Conservation (phyloP, 305 asterid genomes). For the Fraxinus sp. region DNA sequence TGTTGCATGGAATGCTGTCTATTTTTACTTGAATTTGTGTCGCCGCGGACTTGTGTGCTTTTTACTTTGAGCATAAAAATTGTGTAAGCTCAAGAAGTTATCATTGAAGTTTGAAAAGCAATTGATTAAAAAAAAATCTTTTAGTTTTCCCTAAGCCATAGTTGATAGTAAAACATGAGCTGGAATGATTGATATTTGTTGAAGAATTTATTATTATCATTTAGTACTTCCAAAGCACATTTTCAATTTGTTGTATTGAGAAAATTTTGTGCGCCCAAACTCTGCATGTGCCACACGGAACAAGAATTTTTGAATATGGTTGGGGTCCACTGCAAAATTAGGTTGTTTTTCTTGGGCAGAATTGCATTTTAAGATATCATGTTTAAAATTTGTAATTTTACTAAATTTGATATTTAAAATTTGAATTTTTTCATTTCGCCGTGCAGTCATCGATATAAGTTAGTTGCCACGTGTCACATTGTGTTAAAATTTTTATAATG, state of each 20-base stretch:
- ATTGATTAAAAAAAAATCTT: not conserved
- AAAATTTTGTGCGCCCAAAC: not conserved
- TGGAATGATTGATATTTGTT: not conserved
- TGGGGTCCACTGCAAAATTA: slow-evolving; percentile 4
- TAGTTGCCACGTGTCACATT: not conserved
- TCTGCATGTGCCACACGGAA: not conserved
- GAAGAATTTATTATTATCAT: not conserved
- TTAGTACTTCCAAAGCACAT: not conserved
- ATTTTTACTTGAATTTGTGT: not conserved
- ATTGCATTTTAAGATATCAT: not conserved
- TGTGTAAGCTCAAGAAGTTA: not conserved
- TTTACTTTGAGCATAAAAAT: not conserved
- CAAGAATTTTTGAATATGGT: not conserved
- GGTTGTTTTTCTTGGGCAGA: not conserved
- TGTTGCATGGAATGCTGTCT: not conserved
- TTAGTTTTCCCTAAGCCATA: not conserved
- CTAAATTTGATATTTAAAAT: slow-evolving; percentile 3
- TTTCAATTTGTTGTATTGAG: not conserved
- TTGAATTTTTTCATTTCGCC: slow-evolving; percentile 2
- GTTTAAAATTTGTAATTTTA: not conserved
- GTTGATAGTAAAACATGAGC: not conserved
- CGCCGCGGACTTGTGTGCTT: not conserved
- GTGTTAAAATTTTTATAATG: not conserved
- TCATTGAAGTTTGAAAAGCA: not conserved
- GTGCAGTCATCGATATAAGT: not conserved